Evolutionary conservation across 176 grass and related monocot genomes (phyloP).

Genomic region (Zea luxurians): DNA sequence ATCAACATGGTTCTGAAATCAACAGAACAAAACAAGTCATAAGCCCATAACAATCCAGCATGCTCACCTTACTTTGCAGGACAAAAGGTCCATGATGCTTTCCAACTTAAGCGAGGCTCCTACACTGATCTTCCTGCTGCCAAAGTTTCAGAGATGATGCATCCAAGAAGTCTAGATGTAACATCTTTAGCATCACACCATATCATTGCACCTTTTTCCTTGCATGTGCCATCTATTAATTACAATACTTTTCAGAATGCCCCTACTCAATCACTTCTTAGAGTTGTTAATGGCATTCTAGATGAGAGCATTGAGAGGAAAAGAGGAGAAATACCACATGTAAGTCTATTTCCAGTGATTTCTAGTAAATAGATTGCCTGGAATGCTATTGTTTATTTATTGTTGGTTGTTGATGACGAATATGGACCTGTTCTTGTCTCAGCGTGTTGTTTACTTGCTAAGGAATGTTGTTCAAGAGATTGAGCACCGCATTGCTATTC

Average conservation of each 20-base stretch:
- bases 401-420: constrained; percentile 36
- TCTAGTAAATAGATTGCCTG: neutral
- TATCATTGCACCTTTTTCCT: constrained; percentile 19
- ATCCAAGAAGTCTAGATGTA: constrained; percentile 94
- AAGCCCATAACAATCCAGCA: neutral
- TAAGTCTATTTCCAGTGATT: constrained; percentile 43
- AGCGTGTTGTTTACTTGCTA: constrained; percentile 83
- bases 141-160: constrained; percentile 92
- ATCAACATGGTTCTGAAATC: neutral
- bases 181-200: constrained; percentile 40
- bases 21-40: neutral
- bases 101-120: constrained; percentile 66
- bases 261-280: constrained; percentile 91
- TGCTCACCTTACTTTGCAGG: constrained; percentile 54
- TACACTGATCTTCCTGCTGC: constrained; percentile 75
- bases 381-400: constrained; percentile 23
- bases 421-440: constrained; percentile 30
- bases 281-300: constrained; percentile 88
- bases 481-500: constrained; percentile 85
- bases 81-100: constrained; percentile 68
- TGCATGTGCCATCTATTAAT: constrained; percentile 10
- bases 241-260: constrained; percentile 65
- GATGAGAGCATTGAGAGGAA: constrained; percentile 98
- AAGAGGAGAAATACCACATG: constrained; percentile 98
- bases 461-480: constrained; percentile 95